Percentiles rank a stretch among this genome's conserved stretches.
phyloP scores from a whole-genome alignment of 306 rosid genomes.

The Adenanthera pavonina region DNA sequence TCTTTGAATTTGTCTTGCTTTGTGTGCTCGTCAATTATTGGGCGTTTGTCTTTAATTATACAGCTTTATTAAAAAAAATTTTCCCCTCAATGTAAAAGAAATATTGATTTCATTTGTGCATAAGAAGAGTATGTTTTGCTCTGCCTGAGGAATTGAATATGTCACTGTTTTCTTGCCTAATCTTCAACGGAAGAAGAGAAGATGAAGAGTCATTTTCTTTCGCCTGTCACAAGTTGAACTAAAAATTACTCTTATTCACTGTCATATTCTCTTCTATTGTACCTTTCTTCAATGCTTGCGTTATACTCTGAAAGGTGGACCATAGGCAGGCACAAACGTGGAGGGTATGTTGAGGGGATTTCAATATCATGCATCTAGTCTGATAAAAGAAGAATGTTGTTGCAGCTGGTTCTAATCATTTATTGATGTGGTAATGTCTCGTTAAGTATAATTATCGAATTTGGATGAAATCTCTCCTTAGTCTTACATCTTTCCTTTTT shows the following conservation, averaged over 20 bases:
- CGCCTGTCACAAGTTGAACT: neutral
- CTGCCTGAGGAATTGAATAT: neutral
- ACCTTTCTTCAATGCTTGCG: constrained; percentile 7
- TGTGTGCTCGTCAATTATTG: neutral
- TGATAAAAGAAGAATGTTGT: no score
- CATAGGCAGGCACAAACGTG: neutral
- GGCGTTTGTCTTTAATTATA: neutral
- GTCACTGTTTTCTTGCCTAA: neutral
- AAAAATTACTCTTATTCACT: neutral
- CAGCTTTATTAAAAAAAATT: neutral
- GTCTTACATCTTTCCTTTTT: no score
- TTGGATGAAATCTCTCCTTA: neutral
- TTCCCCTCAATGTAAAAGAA: neutral
- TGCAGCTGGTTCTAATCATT: neutral
- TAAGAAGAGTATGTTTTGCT: neutral
- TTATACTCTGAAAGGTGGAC: constrained; percentile 6
- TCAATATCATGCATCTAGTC: no score
- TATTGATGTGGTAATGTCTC: neutral
- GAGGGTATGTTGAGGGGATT: no score
- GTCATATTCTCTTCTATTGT: neutral
- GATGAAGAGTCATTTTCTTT: neutral
- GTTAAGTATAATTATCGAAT: neutral
- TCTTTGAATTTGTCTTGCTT: neutral
- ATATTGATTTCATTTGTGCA: neutral
- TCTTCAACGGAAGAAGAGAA: neutral